Percentiles rank a stretch among this genome's conserved stretches.
Conservation (phyloP, 202 grass and related monocot species). For the Zoysia matrella region DNA sequence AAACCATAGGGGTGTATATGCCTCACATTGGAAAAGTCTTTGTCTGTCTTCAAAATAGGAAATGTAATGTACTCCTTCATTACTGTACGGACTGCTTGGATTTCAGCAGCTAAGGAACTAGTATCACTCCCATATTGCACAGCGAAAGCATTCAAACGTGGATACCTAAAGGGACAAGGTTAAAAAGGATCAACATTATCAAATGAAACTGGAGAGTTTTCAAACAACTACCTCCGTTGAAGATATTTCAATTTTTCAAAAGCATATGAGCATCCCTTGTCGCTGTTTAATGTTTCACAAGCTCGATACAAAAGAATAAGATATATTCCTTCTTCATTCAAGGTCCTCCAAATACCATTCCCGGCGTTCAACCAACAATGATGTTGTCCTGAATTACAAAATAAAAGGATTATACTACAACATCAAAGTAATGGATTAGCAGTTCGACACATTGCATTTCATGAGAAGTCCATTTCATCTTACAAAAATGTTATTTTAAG, state of each 20-base stretch:
- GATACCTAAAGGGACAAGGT: constrained; percentile 47
- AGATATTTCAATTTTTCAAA: constrained; percentile 18
- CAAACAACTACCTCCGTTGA: constrained; percentile 67
- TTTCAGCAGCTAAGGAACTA: constrained; percentile 47
- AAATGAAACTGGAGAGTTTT: constrained; percentile 15
- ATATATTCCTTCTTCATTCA: constrained; percentile 55
- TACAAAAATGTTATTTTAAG: not conserved
- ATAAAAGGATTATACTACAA: not conserved
- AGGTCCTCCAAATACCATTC: constrained; percentile 41
- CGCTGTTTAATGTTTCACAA: constrained; percentile 32
- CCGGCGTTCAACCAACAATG: constrained; percentile 67
- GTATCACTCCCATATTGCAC: constrained; percentile 52
- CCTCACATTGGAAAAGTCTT: constrained; percentile 63
- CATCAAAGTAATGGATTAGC: not conserved
- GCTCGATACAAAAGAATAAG: constrained; percentile 55
- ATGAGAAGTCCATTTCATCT: not conserved
- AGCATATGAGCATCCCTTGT: constrained; percentile 15
- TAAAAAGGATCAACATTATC: constrained; percentile 26
- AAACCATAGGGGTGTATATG: constrained; percentile 28
- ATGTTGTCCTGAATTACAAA: constrained; percentile 48
- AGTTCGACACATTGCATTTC: not conserved
- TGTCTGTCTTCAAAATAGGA: constrained; percentile 63
- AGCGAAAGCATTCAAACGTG: constrained; percentile 56
- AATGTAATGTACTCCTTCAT: constrained; percentile 63
- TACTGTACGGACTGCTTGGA: constrained; percentile 36